phyloP scores from a whole-genome alignment of 73 alveolate species.

The Paramecium octaurelia region DNA sequence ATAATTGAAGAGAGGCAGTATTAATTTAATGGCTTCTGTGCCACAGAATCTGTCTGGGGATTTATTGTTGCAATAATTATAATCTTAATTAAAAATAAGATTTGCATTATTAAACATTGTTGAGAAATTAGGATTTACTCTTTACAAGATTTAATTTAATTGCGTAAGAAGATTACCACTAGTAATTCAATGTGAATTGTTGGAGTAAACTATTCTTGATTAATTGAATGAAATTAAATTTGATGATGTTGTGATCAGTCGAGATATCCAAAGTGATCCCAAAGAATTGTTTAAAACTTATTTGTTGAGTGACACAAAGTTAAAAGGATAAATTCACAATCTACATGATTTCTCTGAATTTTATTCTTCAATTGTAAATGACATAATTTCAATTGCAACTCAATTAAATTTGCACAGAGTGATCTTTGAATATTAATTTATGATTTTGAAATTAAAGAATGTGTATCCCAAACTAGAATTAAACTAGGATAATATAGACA shows the following conservation, averaged over 20 bases:
- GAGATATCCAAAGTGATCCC: neutral
- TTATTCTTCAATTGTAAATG: neutral
- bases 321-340: neutral
- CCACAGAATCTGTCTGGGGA: slow-evolving; percentile 1
- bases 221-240: neutral
- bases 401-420: neutral
- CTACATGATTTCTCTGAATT: neutral
- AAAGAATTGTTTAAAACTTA: slow-evolving; percentile 13
- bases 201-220: neutral
- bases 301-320: slow-evolving; percentile 14
- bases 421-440: neutral
- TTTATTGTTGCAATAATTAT: neutral
- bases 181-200: neutral
- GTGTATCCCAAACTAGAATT: neutral
- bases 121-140: neutral
- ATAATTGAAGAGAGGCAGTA: neutral
- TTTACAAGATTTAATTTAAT: slow-evolving; percentile 2
- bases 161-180: neutral
- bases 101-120: neutral
- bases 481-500: neutral
- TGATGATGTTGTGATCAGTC: neutral
- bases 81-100: slow-evolving; percentile 2
- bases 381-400: neutral
- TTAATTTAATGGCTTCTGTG: neutral
- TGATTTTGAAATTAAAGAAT: neutral